Evolutionary conservation across 2,329 filamentous ascomycete species (phyloP), one percentile per base, ranked within the genome.

Genomic region (Penicillium rolfsii): DNA sequence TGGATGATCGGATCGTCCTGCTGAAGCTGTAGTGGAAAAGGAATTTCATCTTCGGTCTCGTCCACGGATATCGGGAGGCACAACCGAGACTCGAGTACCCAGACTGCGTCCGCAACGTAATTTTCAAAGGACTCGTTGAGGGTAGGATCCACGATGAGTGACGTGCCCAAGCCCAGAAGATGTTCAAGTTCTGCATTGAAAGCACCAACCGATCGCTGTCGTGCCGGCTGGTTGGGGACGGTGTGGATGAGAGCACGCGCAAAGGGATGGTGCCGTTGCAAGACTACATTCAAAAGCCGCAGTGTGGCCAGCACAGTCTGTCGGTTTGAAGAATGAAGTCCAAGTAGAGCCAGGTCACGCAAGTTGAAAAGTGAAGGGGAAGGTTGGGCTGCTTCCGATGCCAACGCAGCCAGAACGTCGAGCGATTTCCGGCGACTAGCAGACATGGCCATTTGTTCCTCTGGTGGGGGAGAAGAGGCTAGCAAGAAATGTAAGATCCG

Each of bases 311-410:
- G 88, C 16, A 97, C 89, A 0, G 95, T 98, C 73, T 97, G 93
- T 55, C 90, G 85, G 70, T 95, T 97, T 48, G 85, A 84, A 0
- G 95, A 98, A 60, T 88, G 85, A 28, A 97, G 81, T 70, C 93
- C 96, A 38, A 93, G 91, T 2, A 96, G 83, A 33, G 97, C 89
- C 12, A 99, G 84, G 77, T 99, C 95, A 26, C 96, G 91, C 9
- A 99, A 81, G 72, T 96, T 98, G 81, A 97, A 99, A 0, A 99
- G 82, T 14, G 92, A 85, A 0, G 95, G 95, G 1, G 93, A 95
- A 9, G 90, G 85, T 14, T 86, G 82, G 58, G 95, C 91, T 3
- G 89, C 86, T 64, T 90, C 89, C 57, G 90, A 84, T 3, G 90
- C 88, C 74, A 93, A 86, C 77, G 92, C 89, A 36, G 87, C 91